Evolutionary conservation across 2,329 filamentous ascomycete species (phyloP).

Genomic region (Cordyceps pruinosa): DNA sequence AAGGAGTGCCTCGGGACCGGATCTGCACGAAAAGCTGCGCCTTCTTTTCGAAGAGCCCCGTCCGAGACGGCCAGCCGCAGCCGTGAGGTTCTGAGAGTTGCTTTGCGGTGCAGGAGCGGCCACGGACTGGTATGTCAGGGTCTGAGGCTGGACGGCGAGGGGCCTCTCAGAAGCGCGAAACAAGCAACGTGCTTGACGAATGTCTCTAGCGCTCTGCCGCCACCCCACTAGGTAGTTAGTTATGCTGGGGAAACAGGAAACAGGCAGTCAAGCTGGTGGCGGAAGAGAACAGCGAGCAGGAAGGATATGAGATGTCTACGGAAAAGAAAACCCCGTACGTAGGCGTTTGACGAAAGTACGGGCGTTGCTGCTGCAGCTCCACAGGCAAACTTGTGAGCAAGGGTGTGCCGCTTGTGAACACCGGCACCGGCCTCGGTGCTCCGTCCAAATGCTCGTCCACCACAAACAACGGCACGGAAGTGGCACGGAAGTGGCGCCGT

Average conservation of each 20-base stretch:
- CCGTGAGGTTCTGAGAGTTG: not conserved
- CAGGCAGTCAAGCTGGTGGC: not conserved
- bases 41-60: not conserved
- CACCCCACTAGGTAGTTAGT: not conserved
- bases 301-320: not conserved
- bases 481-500: no score
- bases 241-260: not conserved
- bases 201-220: not conserved
- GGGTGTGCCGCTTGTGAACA: not conserved
- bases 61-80: not conserved
- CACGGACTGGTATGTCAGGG: constrained; percentile 9
- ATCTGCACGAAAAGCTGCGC: not conserved
- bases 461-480: no score
- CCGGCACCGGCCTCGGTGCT: not conserved
- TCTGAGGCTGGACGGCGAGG: not conserved
- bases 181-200: constrained; percentile 5
- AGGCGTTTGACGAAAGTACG: not conserved
- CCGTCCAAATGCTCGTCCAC: no score
- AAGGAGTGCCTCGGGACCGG: not conserved
- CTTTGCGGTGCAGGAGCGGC: not conserved
- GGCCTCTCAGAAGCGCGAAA: constrained; percentile 1
- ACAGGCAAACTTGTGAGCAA: not conserved
- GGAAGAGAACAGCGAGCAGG: not conserved
- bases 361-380: not conserved
- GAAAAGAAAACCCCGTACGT: not conserved